Percentiles rank a stretch among this genome's conserved stretches.
Evolutionary conservation across 2,329 filamentous ascomycete species (phyloP).

Genomic region (Huntiella omanensis): DNA sequence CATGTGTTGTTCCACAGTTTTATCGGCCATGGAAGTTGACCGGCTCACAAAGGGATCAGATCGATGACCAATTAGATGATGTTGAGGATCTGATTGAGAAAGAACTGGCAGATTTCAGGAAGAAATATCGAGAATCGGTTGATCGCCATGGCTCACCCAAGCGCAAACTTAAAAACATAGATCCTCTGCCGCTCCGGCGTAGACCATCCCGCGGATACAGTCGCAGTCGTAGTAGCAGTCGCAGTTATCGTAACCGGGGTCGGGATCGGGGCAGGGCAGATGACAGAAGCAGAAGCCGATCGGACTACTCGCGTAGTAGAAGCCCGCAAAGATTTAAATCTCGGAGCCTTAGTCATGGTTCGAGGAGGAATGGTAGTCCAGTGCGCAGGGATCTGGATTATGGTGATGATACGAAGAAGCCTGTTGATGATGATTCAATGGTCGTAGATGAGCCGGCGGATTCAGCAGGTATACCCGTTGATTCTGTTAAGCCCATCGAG

Average conservation of each 20-base stretch:
- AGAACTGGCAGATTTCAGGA: conserved; percentile 46
- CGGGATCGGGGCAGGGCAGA: background rate
- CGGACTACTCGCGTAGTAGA: background rate
- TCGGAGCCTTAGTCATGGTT: background rate
- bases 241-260: background rate
- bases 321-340: background rate
- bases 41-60: conserved; percentile 46
- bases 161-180: background rate
- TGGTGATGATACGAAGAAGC: background rate
- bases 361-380: background rate
- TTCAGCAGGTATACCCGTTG: no score
- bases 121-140: conserved; percentile 23
- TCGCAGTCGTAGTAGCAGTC: conserved; percentile 15
- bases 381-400: background rate
- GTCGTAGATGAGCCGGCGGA: no score
- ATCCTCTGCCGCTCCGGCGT: background rate
- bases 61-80: conserved; percentile 51
- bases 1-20: conserved; percentile 33
- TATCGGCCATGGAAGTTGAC: conserved; percentile 71
- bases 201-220: conserved; percentile 12
- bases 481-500: no score
- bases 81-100: conserved; percentile 42
- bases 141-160: conserved; percentile 14
- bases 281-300: background rate
- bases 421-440: background rate